These are phyloP conservation scores for Vicia faba DNA, from an alignment of 306 rosid species.

Conservation along the genomic window DNA sequence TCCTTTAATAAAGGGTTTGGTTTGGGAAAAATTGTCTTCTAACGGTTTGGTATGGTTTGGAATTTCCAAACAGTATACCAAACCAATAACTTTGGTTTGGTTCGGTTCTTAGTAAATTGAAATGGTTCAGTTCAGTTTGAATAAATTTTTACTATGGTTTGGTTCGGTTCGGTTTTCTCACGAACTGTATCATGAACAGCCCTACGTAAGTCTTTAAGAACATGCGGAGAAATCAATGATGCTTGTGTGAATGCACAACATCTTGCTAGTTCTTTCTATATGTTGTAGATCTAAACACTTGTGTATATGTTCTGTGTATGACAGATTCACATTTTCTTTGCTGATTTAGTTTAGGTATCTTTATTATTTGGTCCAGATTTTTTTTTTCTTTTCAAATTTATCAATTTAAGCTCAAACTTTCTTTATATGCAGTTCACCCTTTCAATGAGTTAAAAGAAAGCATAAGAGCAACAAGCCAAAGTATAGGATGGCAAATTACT, in stretches of 20 bases:
- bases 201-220: not conserved
- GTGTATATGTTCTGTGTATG: slow-evolving; percentile 1
- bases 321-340: slow-evolving; percentile 19
- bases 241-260: not conserved
- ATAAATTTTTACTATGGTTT: no score
- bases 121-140: no score
- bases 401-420: slow-evolving; percentile 8
- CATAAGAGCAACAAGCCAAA: slow-evolving; percentile 28
- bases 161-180: no score
- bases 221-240: not conserved
- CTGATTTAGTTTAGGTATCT: slow-evolving; percentile 14
- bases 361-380: not conserved
- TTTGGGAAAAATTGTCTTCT: no score
- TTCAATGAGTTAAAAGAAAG: slow-evolving; percentile 40
- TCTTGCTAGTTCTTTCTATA: not conserved
- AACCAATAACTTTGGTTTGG: no score
- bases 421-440: slow-evolving; percentile 26
- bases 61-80: no score
- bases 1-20: no score
- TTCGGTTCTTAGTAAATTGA: no score
- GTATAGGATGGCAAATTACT: slow-evolving; percentile 68
- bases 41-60: no score
- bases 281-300: not conserved
- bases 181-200: no score
- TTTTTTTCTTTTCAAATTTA: not conserved